Evolutionary conservation across 2,329 filamentous ascomycete species (phyloP).

Genomic region (Polytolypa hystricis): DNA sequence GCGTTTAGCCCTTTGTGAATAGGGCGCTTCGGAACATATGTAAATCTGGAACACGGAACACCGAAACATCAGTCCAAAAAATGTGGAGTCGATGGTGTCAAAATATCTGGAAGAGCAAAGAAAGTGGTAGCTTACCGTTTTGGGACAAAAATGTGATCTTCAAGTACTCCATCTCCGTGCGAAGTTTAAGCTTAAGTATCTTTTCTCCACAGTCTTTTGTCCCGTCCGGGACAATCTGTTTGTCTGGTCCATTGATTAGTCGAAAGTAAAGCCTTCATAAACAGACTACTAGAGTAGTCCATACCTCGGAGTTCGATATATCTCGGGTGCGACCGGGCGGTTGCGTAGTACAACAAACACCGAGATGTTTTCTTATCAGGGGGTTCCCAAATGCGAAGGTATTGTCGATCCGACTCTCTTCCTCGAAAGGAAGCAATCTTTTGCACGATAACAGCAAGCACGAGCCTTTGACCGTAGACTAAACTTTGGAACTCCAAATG

Average conservation of each 20-base stretch:
- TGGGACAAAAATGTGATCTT: constrained; percentile 1
- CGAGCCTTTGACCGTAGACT: constrained; percentile 9
- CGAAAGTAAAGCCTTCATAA: too few relatives aligned
- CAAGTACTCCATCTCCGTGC: background rate
- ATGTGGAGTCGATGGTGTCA: too few relatives aligned
- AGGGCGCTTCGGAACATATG: too few relatives aligned
- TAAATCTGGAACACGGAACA: too few relatives aligned
- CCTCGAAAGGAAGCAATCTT: constrained; percentile 8
- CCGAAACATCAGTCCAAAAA: too few relatives aligned
- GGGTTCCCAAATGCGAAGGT: constrained; percentile 9
- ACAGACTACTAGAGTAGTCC: too few relatives aligned
- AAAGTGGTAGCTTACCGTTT: background rate
- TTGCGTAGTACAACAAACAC: too few relatives aligned
- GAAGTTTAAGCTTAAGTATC: background rate
- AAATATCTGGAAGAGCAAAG: background rate
- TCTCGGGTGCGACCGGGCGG: constrained; percentile 1
- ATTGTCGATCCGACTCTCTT: constrained; percentile 11
- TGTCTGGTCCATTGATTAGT: background rate
- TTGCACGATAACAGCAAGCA: constrained; percentile 6
- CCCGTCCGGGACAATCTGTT: background rate
- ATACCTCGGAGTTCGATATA: constrained; percentile 10
- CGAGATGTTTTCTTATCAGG: too few relatives aligned
- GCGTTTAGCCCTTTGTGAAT: background rate
- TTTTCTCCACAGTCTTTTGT: background rate
- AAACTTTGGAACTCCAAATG: constrained; percentile 8